Base-by-base conservation (phyloP, 805 yeast genomes). In the Nakazawaea holstii region DNA sequence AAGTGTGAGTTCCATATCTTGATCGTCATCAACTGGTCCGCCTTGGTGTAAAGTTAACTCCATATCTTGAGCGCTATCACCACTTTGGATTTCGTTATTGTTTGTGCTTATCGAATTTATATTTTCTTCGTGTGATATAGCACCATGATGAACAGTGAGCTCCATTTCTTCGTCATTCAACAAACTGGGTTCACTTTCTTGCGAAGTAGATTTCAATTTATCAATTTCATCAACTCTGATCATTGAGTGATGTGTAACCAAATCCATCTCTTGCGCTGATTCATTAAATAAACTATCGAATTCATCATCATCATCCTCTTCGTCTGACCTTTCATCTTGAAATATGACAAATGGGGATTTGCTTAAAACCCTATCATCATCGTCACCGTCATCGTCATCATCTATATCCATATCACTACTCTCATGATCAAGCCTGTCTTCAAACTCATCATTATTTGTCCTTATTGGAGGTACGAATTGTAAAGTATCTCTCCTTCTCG, bases 391-490 rank as follows among this genome's bases (percentile, higher is more conserved):
- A 8, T 33, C 47, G 15, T 20, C 46, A 15, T 38, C 50, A 10
- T 41, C 50, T n/a, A 41, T 32, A 6, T 49, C 52, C 38, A 39
- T 37, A 39, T 45, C 69, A 8, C 66, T 60, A 39, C 66, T 61
- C 35, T 59, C 46, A 26, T 47, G 43, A 10, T 39, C 45, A 17
- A 26, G n/a, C 14, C 35, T 36, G 10, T 41, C 42, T n/a, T 46
- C 51, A 30, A 37, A 45, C 4, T 46, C 48, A 17, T 41, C 40
- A 13, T 38, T 32, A 5, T 38, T 41, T 8, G 26, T 36, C 11
- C 35, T 32, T 14, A 41, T 15, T 17, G 49, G 48, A 4, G 72
- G 66, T 10, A 64, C 58, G 35, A 67, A 62, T 42, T 67, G 59
- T 11, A 58, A 41, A 8, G 57, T 53, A 27, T 58, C 65, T 35